Percentiles rank a stretch among this genome's conserved stretches.
Evolutionary conservation across 176 grass and related monocot species (phyloP).

Genomic region (Musa beccarii): DNA sequence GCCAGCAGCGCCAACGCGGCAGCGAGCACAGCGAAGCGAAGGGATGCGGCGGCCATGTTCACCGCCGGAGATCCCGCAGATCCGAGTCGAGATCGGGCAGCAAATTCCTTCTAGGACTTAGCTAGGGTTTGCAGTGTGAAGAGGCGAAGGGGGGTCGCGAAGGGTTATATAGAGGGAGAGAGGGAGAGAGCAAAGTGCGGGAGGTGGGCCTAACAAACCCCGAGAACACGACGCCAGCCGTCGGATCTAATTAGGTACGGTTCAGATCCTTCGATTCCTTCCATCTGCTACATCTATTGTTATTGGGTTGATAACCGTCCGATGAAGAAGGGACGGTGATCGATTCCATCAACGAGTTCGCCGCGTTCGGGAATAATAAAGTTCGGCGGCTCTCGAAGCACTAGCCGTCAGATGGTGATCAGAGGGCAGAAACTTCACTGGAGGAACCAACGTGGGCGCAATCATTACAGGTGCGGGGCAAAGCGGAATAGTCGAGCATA

Average conservation of each 20-base stretch:
- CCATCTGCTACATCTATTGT: too few species aligned
- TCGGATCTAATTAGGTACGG: neutral
- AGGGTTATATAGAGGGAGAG: neutral
- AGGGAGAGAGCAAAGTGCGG: neutral
- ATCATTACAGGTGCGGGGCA: too few species aligned
- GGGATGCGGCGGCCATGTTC: neutral
- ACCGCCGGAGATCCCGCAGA: neutral
- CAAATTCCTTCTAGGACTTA: neutral
- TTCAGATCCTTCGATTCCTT: neutral
- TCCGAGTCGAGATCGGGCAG: neutral
- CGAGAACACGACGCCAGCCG: neutral
- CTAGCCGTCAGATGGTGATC: neutral
- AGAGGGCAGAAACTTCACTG: neutral
- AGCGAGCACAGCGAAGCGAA: neutral
- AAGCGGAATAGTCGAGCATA: too few species aligned
- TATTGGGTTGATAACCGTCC: neutral
- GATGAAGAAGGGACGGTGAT: neutral
- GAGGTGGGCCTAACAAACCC: too few species aligned
- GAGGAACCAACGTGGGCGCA: too few species aligned
- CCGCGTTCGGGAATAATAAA: too few species aligned
- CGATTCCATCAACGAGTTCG: neutral
- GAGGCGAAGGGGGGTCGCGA: neutral
- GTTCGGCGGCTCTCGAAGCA: too few species aligned
- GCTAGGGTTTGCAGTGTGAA: neutral
- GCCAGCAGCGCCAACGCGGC: slow-evolving; percentile 1